Conservation (phyloP, 495 filamentous ascomycete genomes). For the Usnea hakonensis region DNA sequence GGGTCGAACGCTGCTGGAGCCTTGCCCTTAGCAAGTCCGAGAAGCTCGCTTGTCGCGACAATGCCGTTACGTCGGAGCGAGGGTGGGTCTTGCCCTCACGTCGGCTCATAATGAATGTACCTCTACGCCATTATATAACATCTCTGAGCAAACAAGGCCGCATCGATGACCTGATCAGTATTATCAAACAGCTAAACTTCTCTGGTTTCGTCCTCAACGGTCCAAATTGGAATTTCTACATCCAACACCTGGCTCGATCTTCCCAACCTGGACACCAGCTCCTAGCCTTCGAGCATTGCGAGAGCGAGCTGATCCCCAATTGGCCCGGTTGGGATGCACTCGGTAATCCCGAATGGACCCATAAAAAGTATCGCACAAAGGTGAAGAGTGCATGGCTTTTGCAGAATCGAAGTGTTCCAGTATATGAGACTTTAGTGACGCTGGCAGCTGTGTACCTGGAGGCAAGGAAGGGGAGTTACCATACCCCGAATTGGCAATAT, state of each 20-base stretch:
- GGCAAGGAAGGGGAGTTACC: conserved; percentile 28
- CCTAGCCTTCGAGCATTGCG: conserved; percentile 60
- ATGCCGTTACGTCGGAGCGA: conserved; percentile 21
- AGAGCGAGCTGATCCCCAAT: conserved; percentile 62
- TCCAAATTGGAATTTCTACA: conserved; percentile 45
- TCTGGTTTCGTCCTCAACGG: conserved; percentile 61
- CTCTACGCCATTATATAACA: conserved; percentile 54
- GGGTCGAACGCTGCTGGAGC: conserved; percentile 59
- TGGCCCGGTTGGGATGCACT: conserved; percentile 60
- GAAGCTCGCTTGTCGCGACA: conserved; percentile 31
- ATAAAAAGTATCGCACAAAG: conserved; percentile 24
- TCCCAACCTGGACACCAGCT: conserved; percentile 28
- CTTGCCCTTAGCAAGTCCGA: conserved; percentile 47
- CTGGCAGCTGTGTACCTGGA: conserved; percentile 43
- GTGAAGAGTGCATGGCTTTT: conserved; percentile 28
- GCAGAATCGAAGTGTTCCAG: conserved; percentile 31
- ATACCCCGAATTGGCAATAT: conserved; percentile 27
- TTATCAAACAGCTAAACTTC: conserved; percentile 44
- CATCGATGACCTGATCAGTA: conserved; percentile 36
- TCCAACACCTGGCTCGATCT: conserved; percentile 43
- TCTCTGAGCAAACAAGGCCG: conserved; percentile 43
- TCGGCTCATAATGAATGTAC: conserved; percentile 49
- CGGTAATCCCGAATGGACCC: conserved; percentile 22
- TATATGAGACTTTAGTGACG: conserved; percentile 47
- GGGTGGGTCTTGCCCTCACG: conserved; percentile 43